phyloP scores from a whole-genome alignment of 257 asterid genomes.

The Salvia rosmarinus region DNA sequence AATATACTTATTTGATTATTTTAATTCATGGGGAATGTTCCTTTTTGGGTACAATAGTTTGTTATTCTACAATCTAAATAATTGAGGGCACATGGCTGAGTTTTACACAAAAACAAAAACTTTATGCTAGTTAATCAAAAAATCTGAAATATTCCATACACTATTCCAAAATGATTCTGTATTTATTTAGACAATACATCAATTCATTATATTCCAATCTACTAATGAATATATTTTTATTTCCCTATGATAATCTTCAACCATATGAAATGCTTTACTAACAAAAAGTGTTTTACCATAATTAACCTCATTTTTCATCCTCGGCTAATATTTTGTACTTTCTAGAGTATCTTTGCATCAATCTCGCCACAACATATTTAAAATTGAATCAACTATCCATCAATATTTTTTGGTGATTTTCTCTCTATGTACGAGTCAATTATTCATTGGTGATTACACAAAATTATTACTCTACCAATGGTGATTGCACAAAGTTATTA shows the following conservation, averaged over 20 bases:
- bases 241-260: not conserved
- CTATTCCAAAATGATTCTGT: not conserved
- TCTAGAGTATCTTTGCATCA: not conserved
- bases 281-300: not conserved
- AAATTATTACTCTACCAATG: too few relatives aligned
- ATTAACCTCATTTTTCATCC: not conserved
- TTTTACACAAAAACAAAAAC: slow-evolving; percentile 10
- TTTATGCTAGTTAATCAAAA: slow-evolving; percentile 1
- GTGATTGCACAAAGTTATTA: too few relatives aligned
- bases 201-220: not conserved
- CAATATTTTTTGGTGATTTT: not conserved
- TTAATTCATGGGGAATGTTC: slow-evolving; percentile 31
- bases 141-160: not conserved
- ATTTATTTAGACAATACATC: not conserved
- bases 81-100: slow-evolving; percentile 32
- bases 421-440: too few relatives aligned
- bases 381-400: not conserved
- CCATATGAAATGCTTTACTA: not conserved
- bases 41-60: slow-evolving; percentile 13
- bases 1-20: not conserved
- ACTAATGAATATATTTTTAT: not conserved
- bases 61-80: slow-evolving; percentile 2
- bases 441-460: too few relatives aligned
- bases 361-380: not conserved
- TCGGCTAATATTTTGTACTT: not conserved